phyloP scores from a whole-genome alignment of 371 early-diverging fungal genomes.

The Rhizomucor pusillus region DNA sequence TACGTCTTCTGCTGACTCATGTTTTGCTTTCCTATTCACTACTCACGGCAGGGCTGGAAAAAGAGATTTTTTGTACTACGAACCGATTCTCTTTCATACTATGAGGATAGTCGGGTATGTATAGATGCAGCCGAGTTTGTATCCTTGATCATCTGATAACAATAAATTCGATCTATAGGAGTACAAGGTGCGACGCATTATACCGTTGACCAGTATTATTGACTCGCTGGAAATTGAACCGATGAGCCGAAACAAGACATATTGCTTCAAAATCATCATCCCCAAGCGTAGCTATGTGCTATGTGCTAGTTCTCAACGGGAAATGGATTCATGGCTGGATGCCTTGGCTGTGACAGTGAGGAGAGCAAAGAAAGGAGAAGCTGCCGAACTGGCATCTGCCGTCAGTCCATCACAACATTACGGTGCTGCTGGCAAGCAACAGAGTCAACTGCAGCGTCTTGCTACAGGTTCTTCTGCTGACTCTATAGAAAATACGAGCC shows the following conservation, averaged over 20 bases:
- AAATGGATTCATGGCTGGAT: slow-evolving; percentile 67
- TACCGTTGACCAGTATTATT: slow-evolving; percentile 66
- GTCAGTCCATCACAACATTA: slow-evolving; percentile 3
- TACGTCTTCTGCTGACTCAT: too few relatives aligned
- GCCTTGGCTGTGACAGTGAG: slow-evolving; percentile 58
- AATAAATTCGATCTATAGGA: slow-evolving; percentile 43
- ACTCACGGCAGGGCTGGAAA: slow-evolving; percentile 64
- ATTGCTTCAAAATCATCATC: slow-evolving; percentile 77
- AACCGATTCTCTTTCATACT: slow-evolving; percentile 71
- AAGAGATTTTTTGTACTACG: slow-evolving; percentile 85
- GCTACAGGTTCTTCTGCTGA: slow-evolving; percentile 20
- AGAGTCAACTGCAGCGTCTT: slow-evolving; percentile 5
- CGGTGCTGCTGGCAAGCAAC: slow-evolving; percentile 1
- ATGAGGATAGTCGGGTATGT: slow-evolving; percentile 75
- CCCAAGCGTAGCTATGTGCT: slow-evolving; percentile 71
- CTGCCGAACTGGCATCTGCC: slow-evolving; percentile 4
- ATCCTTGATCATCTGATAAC: not conserved
- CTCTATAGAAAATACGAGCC: slow-evolving; percentile 43
- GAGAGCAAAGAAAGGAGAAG: slow-evolving; percentile 40
- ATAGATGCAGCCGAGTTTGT: not conserved
- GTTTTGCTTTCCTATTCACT: not conserved
- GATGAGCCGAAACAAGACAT: slow-evolving; percentile 51
- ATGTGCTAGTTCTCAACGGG: slow-evolving; percentile 61
- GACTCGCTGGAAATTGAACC: slow-evolving; percentile 77
- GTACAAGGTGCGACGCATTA: slow-evolving; percentile 71